Evolutionary conservation across 2,329 filamentous ascomycete genomes (phyloP), one percentile per base, ranked within the genome.

Genomic region (Orbilia oligospora): DNA sequence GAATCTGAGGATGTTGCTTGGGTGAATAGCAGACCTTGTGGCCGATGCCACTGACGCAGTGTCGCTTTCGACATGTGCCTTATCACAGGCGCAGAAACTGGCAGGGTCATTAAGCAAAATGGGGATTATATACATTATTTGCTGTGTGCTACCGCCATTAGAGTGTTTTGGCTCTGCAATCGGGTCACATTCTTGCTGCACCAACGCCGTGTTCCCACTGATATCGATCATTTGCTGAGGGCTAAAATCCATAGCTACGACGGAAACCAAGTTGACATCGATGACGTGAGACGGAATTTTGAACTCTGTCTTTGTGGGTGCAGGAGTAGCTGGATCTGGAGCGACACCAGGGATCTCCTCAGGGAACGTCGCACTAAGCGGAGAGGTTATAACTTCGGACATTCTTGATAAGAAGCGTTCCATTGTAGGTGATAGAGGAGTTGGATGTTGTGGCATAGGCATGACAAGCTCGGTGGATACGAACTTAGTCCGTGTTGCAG

Each of bases 91-190:
- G 70, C 76, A 79, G 27, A 75, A 75, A 46, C 71, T 79, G 10
- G 76, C 70, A 5, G 76, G 70, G 33, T 79, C 76, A 24, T 79
- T 79, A 12, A 79, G 41, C 22, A 75, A 64, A 48, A 79, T 75
- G 2, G 76, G 76, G 36, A 79, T 75, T 33, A 79, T 75, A 65
- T 79, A 79, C 76, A 75, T 79, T n/a, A 72, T 72, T 14, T 78
- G 75, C 30, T 78, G 75, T 33, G 20, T 16, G 18, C 36, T 63
- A 18, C 56, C 36, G 30, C 56, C 48, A 18, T 36, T 67, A 14
- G 51, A 16, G 12, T 72, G 75, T 22, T 78, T 78, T 24, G 44
- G 75, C 49, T 79, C 76, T 12, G 71, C 64, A 27, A 79, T 78
- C 2, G 76, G 76, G 30, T 79, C 76, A 33, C 70, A 79, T 36